Evolutionary conservation across 306 rosid species (phyloP), one percentile per base, ranked within the genome.

Genomic region (Glycine tomentella): DNA sequence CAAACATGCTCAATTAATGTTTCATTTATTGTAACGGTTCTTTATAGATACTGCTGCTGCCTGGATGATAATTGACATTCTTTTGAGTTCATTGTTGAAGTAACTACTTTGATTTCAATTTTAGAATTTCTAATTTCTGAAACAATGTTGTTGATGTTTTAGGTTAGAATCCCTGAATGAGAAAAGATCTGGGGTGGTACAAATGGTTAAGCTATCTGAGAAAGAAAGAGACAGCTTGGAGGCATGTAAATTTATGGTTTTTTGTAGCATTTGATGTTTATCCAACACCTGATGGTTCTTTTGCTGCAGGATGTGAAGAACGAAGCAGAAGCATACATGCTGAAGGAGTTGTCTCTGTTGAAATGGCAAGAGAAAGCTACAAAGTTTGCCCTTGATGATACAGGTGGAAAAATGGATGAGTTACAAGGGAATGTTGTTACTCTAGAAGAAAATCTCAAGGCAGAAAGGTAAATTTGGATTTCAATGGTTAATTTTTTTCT

Each of bases 121-220:
- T 64, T 51, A 34, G 9, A 68, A 62, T 50, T 55, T 73, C 61
- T 82, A 57, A 81, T 66, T 59, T 56, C 15, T 58, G 51, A 58
- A 36, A 51, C 79, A 69, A 51, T 62, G 33, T 78, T 80, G 70
- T 82, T 87, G 84, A 65, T 84, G 52, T 73, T 78, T 51, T 79
- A 95, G 99, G 91, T 86, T 95, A 72, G 99, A 95, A 79, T 81
- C 91, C 69, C 91, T 93, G 69, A 93, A 91, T 65, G 99, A 95
- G 84, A 91, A 86, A 84, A 88, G 98, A 85, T 82, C 99, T 11
- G 93, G 99, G 40, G 98, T 91, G 83, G 98, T 93, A 68, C 97
- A 95, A 87, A 95, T 95, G 97, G 99, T 95, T 74, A 95, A 93
- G 92, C 88, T 95, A 77, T 92, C 99, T 10, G 99, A 93, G 90